Evolutionary conservation across 768 basidiomycete species (phyloP).

Genomic region (Exidia glandulosa): DNA sequence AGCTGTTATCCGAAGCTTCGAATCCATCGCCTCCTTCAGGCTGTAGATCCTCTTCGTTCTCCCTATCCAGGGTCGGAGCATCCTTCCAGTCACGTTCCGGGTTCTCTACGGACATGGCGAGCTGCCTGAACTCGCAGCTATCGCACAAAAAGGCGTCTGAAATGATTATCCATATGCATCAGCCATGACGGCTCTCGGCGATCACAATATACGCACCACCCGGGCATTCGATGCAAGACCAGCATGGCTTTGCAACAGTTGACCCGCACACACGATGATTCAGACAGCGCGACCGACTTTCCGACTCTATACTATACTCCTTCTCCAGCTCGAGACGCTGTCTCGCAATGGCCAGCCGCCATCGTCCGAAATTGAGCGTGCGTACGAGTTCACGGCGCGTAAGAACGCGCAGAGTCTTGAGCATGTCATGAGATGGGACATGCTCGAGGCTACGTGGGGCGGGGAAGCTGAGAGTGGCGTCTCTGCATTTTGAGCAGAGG

Average conservation of each 20-base stretch:
- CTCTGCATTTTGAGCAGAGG: neutral
- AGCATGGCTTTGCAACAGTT: neutral
- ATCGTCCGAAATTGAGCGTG: neutral
- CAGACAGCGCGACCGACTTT: neutral
- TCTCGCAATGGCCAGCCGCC: neutral
- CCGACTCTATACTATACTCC: neutral
- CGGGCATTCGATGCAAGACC: neutral
- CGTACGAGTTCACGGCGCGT: neutral
- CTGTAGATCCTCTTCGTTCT: too few relatives aligned
- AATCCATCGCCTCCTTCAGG: too few relatives aligned
- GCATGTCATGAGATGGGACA: neutral
- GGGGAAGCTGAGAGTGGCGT: neutral
- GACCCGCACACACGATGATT: neutral
- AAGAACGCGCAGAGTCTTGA: neutral
- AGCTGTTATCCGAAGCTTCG: too few relatives aligned
- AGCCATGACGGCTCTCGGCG: too few relatives aligned
- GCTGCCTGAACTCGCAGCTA: neutral
- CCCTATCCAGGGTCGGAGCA: too few relatives aligned
- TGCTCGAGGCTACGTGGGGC: neutral
- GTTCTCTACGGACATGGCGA: neutral
- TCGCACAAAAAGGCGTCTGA: neutral
- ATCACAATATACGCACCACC: neutral
- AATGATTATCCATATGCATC: neutral
- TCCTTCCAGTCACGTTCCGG: neutral
- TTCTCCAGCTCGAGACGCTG: neutral